Evolutionary conservation across 2,329 filamentous ascomycete genomes (phyloP).

Genomic region (Trichoderma sp.): DNA sequence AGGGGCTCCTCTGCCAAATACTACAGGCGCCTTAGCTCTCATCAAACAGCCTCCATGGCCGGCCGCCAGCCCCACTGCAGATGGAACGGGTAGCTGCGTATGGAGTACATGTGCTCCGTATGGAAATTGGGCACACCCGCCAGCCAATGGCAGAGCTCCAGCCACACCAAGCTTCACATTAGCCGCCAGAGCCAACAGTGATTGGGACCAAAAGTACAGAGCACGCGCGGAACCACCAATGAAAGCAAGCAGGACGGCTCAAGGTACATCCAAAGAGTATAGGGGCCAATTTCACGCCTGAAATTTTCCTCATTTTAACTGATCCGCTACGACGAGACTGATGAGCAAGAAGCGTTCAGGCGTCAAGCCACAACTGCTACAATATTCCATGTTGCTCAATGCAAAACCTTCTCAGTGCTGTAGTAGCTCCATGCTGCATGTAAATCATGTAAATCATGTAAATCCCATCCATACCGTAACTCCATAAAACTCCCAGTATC

Average conservation of each 20-base stretch:
- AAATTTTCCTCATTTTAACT: conserved; percentile 4
- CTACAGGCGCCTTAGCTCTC: conserved; percentile 3
- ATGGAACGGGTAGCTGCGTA: conserved; percentile 16
- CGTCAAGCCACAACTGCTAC: not conserved
- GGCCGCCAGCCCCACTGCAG: conserved; percentile 2
- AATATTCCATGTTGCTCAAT: not conserved
- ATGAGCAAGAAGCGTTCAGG: not conserved
- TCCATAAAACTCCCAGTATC: not conserved
- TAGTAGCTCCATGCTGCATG: not conserved
- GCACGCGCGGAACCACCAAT: not conserved
- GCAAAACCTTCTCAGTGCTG: not conserved
- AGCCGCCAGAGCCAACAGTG: conserved; percentile 17
- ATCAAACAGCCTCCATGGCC: not conserved
- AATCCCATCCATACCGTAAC: not conserved
- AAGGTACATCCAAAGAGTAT: not conserved
- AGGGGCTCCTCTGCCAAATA: not conserved
- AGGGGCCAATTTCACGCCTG: conserved; percentile 5
- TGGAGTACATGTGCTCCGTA: no score
- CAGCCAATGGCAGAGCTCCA: conserved; percentile 13
- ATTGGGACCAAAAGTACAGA: not conserved
- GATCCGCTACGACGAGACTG: not conserved
- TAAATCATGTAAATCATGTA: not conserved
- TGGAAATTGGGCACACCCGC: conserved; percentile 8
- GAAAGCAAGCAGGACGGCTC: not conserved
- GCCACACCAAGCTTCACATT: conserved; percentile 17